These are phyloP conservation scores for Nannochloropsis limnetica DNA, from an alignment of 352 stramenopile species.

Conservation along the genomic window DNA sequence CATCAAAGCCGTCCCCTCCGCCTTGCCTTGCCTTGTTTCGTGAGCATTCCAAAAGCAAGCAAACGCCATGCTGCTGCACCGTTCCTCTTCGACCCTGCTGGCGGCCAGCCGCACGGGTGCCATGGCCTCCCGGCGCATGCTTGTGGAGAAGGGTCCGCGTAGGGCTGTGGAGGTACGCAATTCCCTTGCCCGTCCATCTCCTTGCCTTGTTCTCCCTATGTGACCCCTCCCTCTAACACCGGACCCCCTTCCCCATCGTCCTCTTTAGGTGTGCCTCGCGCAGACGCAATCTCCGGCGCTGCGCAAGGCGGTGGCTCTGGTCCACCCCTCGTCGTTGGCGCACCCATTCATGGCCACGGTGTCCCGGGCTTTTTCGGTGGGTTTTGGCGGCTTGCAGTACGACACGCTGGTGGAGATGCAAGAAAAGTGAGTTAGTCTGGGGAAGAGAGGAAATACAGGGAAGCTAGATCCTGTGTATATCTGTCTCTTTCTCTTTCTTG, in stretches of 20 bases:
- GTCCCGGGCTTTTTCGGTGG: background rate
- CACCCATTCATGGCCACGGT: background rate
- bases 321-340: background rate
- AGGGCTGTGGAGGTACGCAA: background rate
- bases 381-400: constrained; percentile 43
- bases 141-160: background rate
- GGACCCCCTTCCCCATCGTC: background rate
- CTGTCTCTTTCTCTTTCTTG: background rate
- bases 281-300: background rate
- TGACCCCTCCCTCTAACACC: background rate
- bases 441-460: background rate
- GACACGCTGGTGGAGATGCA: constrained; percentile 54
- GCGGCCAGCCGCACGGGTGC: background rate
- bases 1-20: background rate
- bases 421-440: constrained; percentile 47
- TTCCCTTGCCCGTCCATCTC: background rate
- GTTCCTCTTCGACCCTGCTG: background rate
- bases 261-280: background rate
- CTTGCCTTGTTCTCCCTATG: background rate
- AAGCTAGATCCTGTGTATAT: background rate
- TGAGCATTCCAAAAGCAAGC: background rate
- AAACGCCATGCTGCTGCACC: constrained; percentile 34
- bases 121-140: background rate
- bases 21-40: background rate
- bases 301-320: background rate